Conservation (phyloP, 495 filamentous ascomycete genomes). For the Penicillium argentinense region DNA sequence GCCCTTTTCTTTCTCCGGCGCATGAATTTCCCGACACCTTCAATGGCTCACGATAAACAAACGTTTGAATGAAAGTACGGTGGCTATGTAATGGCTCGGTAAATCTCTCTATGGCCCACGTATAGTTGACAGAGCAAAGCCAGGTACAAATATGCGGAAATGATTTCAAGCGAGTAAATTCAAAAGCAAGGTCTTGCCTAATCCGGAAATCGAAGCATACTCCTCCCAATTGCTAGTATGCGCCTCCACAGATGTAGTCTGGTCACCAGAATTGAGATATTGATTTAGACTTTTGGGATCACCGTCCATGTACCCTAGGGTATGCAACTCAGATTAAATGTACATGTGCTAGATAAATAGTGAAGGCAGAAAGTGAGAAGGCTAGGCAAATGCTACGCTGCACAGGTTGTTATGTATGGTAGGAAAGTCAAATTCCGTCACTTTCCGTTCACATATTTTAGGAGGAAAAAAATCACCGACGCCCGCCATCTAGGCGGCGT, state of each 20-base stretch:
- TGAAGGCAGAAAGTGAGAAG: conserved; percentile 9
- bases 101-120: too few species aligned
- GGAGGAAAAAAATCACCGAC: not conserved
- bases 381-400: conserved; percentile 23
- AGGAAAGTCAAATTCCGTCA: conserved; percentile 1
- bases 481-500: conserved; percentile 41
- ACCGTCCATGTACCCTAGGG: conserved; percentile 26
- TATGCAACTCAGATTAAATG: conserved; percentile 26
- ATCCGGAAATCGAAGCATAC: too few species aligned
- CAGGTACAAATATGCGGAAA: too few species aligned
- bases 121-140: too few species aligned
- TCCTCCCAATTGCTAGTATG: too few species aligned
- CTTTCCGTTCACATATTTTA: not conserved
- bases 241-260: not conserved
- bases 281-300: conserved; percentile 21
- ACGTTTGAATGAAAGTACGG: too few species aligned
- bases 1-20: too few species aligned
- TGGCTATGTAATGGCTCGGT: too few species aligned
- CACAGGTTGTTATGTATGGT: conserved; percentile 16
- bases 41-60: too few species aligned
- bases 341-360: conserved; percentile 15
- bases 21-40: too few species aligned
- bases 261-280: conserved; percentile 2
- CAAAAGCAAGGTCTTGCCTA: too few species aligned
- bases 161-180: too few species aligned